These are phyloP conservation scores for Entonaema liquescens DNA, from an alignment of 495 filamentous ascomycete species.

Conservation along the genomic window DNA sequence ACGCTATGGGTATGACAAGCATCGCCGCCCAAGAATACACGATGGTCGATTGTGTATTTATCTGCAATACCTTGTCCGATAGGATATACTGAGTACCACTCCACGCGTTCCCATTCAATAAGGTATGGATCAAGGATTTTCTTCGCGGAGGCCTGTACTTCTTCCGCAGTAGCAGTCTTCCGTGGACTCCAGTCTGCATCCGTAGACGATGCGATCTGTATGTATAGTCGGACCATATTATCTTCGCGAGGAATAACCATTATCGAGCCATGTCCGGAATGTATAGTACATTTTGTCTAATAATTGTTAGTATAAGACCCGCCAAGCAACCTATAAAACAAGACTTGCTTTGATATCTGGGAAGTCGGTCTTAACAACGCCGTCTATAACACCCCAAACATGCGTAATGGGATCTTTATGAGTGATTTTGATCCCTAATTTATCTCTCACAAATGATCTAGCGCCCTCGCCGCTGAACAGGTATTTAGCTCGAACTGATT, in stretches of 20 bases:
- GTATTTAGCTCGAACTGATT: conserved; percentile 65
- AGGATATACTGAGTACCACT: conserved; percentile 75
- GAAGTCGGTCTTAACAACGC: conserved; percentile 77
- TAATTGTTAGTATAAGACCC: conserved; percentile 28
- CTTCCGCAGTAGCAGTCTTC: conserved; percentile 68
- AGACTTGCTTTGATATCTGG: conserved; percentile 70
- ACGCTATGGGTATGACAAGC: conserved; percentile 84
- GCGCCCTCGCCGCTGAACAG: conserved; percentile 69
- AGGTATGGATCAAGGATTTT: conserved; percentile 72
- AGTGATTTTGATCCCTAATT: conserved; percentile 69
- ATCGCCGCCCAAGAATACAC: conserved; percentile 82
- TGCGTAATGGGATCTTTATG: conserved; percentile 70
- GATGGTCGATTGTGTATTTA: conserved; percentile 70
- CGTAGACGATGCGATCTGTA: conserved; percentile 74
- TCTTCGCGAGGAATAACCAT: conserved; percentile 80
- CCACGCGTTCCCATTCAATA: conserved; percentile 74
- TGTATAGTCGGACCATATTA: conserved; percentile 78
- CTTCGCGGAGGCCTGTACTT: conserved; percentile 71
- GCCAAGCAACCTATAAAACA: background rate
- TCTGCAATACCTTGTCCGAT: conserved; percentile 78
- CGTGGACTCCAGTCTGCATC: conserved; percentile 69
- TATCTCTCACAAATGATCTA: conserved; percentile 65
- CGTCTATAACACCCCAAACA: conserved; percentile 82
- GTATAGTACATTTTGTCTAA: conserved; percentile 90
- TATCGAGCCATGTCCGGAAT: conserved; percentile 73